Evolutionary conservation across 2,329 filamentous ascomycete species (phyloP), one percentile per base, ranked within the genome.

Genomic region (Geosmithia putterillii): DNA sequence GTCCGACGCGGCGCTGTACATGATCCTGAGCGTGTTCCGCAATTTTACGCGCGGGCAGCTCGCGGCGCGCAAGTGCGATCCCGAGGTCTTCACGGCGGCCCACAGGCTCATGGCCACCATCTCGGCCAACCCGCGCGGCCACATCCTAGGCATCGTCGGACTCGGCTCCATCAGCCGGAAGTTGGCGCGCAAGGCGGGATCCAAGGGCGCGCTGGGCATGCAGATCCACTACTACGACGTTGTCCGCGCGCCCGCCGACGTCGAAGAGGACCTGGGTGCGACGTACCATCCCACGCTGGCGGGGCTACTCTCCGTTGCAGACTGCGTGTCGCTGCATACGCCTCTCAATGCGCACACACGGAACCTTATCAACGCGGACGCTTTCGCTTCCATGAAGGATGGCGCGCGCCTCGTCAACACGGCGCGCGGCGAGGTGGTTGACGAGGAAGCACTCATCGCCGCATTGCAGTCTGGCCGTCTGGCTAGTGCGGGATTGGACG

Each of bases 151-250:
- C 1, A 69, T 78, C 4, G 61, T 77, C 2, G 74, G 74, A 0
- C 51, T 76, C 2, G 74, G 42, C 9, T 66, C 67, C 20, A 67
- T 69, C 44, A 61, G 63, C 45, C 65, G 59, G 47, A 51, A 59
- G 22, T 58, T 76, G 2, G 72, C 71, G 0, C 55, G 66, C 41
- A 77, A 68, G 42, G 28, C 28, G 10, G 28, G 28, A 4, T 64
- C 61, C 0, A 45, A 53, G 0, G 45, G 51, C 0, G 66, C 65
- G 0, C 60, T 76, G n/a, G 70, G 69, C 1, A 77, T 78, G 73
- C 55, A 64, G 7, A 66, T 76, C 15, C 56, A 67, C 9, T 79
- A 78, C 42, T 64, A 73, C 36, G 74, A 79, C 25, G 55, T 57
- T 5, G 51, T 56, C 1, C 50, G 59, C 0, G 42, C 56, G 0